Conservation (phyloP, 179 eudicot genomes). For the Spergularia azorica region DNA sequence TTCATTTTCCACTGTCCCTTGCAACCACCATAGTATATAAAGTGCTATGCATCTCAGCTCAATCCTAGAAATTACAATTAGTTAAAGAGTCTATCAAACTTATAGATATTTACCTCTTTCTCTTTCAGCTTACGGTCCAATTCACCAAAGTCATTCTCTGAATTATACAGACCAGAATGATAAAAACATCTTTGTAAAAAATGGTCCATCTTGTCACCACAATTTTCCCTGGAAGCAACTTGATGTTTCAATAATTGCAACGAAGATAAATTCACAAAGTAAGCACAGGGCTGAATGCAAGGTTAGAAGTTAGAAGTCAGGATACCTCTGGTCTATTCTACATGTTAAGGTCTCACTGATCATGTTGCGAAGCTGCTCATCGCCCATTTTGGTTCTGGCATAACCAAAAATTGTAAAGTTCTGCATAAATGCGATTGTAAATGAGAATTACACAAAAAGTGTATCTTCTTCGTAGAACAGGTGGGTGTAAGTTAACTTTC, state of each 20-base stretch:
- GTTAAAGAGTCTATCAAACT: not conserved
- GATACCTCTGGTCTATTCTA: conserved; percentile 78
- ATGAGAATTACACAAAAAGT: not conserved
- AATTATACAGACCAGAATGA: conserved; percentile 68
- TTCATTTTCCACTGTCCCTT: not conserved
- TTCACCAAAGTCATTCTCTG: conserved; percentile 55
- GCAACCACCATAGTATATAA: not conserved
- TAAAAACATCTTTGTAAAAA: conserved; percentile 75
- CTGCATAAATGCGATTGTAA: conserved; percentile 37
- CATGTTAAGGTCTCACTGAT: conserved; percentile 79
- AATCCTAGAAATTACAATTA: not conserved
- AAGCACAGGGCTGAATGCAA: conserved; percentile 8
- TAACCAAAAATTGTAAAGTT: conserved; percentile 68
- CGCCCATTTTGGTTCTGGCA: conserved; percentile 72
- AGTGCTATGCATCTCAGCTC: not conserved
- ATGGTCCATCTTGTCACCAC: conserved; percentile 70
- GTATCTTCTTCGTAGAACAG: not conserved
- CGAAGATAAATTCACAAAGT: not conserved
- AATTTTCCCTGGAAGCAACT: conserved; percentile 60
- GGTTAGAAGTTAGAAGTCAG: not conserved
- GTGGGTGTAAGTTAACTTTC: not conserved
- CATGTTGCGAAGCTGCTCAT: conserved; percentile 71
- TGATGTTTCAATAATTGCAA: conserved; percentile 18
- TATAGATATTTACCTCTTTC: conserved; percentile 55
- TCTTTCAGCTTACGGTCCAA: conserved; percentile 61